phyloP scores from a whole-genome alignment of 495 filamentous ascomycete genomes.

The Parachaetomium inaequale region DNA sequence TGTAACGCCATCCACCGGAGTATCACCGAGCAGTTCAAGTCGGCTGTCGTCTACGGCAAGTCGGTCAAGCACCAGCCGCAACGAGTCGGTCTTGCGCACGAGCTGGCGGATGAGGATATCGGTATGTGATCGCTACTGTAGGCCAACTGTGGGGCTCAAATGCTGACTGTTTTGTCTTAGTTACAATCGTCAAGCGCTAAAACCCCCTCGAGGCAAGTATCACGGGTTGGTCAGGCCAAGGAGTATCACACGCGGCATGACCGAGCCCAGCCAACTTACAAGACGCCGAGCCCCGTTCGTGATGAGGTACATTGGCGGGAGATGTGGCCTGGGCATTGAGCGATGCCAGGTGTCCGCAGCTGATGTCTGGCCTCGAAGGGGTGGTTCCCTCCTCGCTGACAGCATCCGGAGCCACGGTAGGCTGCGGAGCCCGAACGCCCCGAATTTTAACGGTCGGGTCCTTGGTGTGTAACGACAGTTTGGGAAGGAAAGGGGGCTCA shows the following conservation, averaged over 20 bases:
- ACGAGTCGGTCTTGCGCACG: constrained; percentile 85
- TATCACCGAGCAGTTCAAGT: constrained; percentile 94
- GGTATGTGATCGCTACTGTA: constrained; percentile 55
- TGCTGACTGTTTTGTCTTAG: constrained; percentile 46
- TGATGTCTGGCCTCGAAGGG: neutral
- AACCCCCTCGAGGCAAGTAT: neutral
- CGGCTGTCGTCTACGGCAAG: constrained; percentile 92
- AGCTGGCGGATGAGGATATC: constrained; percentile 95
- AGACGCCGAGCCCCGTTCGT: constrained; percentile 7
- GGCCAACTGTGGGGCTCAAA: neutral
- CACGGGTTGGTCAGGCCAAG: neutral
- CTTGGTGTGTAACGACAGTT: neutral
- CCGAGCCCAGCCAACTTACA: neutral
- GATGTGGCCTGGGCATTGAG: neutral
- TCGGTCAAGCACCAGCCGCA: constrained; percentile 99
- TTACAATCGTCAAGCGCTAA: constrained; percentile 95
- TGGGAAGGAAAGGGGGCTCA: neutral
- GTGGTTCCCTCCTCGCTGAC: neutral
- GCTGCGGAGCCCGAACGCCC: neutral
- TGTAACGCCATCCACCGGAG: constrained; percentile 95
- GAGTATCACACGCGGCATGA: neutral
- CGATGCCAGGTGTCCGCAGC: neutral
- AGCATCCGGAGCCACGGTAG: neutral
- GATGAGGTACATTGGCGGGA: neutral
- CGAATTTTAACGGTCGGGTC: neutral